phyloP scores from a whole-genome alignment of 1,284 basidiomycete species.

The Psilocybe mexicana region DNA sequence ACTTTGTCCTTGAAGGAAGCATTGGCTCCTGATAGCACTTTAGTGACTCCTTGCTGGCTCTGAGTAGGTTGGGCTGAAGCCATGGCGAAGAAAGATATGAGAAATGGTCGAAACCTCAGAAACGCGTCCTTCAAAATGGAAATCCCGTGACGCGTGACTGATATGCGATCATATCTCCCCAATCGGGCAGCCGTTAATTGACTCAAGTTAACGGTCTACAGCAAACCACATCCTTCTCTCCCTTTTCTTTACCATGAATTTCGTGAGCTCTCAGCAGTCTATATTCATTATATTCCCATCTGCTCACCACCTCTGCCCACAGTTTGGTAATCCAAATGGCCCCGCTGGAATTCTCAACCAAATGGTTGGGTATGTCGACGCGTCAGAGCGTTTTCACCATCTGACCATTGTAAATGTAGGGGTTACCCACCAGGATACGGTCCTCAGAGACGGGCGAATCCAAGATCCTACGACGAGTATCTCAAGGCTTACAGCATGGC shows the following conservation, averaged over 20 bases:
- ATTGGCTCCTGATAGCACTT: slow-evolving; percentile 54
- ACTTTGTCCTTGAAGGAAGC: slow-evolving; percentile 85
- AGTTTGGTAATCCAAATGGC: slow-evolving; percentile 58
- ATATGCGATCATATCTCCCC: slow-evolving; percentile 6
- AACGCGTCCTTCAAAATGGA: slow-evolving; percentile 31
- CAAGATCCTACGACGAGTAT: slow-evolving; percentile 78
- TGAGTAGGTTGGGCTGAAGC: slow-evolving; percentile 39
- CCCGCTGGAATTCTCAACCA: slow-evolving; percentile 63
- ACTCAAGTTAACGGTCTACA: slow-evolving; percentile 18
- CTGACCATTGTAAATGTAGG: slow-evolving; percentile 33
- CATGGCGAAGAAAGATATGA: slow-evolving; percentile 34
- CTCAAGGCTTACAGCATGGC: slow-evolving; percentile 86
- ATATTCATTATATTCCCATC: too few relatives aligned
- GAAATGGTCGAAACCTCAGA: slow-evolving; percentile 15
- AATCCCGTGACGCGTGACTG: slow-evolving; percentile 37
- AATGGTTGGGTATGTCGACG: slow-evolving; percentile 43
- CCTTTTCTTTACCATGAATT: slow-evolving; percentile 49
- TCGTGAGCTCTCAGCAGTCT: slow-evolving; percentile 43
- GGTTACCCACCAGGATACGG: slow-evolving; percentile 55
- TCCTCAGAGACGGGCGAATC: slow-evolving; percentile 50
- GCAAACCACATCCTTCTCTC: slow-evolving; percentile 8
- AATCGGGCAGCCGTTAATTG: slow-evolving; percentile 20
- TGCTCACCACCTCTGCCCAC: too few relatives aligned
- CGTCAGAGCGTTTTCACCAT: slow-evolving; percentile 9
- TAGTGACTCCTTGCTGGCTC: slow-evolving; percentile 38